Conservation (phyloP, 2,329 filamentous ascomycete genomes). For the Cladosporium sp. region DNA sequence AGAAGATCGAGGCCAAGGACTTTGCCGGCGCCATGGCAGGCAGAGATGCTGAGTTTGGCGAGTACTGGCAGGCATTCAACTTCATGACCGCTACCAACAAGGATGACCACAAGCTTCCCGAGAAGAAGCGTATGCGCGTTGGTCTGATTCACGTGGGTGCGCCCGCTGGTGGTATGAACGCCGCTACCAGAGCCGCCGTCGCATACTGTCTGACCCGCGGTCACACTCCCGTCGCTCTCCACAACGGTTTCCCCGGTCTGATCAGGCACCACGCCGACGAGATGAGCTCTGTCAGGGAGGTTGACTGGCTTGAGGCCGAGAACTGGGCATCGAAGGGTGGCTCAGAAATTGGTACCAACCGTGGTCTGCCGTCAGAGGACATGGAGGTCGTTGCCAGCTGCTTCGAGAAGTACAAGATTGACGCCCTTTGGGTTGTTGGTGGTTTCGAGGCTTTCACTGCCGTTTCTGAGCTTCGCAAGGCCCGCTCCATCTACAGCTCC, state of each 20-base stretch:
- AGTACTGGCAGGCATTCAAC: constrained; percentile 87
- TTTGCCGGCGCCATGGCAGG: constrained; percentile 86
- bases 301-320: constrained; percentile 93
- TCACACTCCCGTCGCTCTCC: constrained; percentile 89
- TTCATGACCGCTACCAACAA: constrained; percentile 85
- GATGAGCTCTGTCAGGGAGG: constrained; percentile 77
- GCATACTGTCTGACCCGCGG: constrained; percentile 89
- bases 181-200: constrained; percentile 87
- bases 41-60: constrained; percentile 88
- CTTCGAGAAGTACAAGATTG: constrained; percentile 83
- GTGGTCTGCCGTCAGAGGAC: constrained; percentile 85
- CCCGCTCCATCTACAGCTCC: constrained; percentile 73
- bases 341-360: constrained; percentile 97
- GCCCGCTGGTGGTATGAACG: constrained; percentile 97
- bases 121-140: constrained; percentile 83
- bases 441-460: constrained; percentile 97
- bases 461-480: constrained; percentile 81
- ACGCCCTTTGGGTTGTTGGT: constrained; percentile 83
- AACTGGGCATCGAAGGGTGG: constrained; percentile 95
- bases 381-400: constrained; percentile 80
- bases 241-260: constrained; percentile 95
- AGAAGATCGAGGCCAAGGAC: constrained; percentile 79
- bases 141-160: constrained; percentile 97
- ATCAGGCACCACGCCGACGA: constrained; percentile 85
- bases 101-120: constrained; percentile 66